Base-by-base conservation (phyloP, 2,329 filamentous ascomycete genomes). In the Calycina herbarum region DNA sequence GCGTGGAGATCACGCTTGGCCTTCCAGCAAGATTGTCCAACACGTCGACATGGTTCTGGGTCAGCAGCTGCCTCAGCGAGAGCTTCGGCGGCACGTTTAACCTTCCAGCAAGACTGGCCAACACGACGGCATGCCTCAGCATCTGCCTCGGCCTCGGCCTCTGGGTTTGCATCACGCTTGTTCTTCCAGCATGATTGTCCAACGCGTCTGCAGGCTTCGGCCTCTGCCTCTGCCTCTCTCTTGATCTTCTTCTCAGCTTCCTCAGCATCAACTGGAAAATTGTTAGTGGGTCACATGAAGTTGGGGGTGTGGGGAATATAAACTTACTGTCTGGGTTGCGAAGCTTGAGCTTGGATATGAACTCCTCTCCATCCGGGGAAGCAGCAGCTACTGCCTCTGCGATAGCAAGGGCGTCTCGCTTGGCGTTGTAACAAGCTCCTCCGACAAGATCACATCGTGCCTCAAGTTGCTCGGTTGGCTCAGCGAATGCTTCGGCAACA, bases 401-500 rank as follows among this genome's bases (percentile, higher is more conserved):
- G 8, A 74, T 59, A 10, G 73, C 70, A 10, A 71, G 70, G 48
- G 74, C 71, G 13, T 65, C 69, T 66, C 74, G 73, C 71, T 73
- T 76, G 60, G 66, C 66, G 61, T 76, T 74, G 33, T 64, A 66
- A 27, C 72, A 74, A 15, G 67, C 67, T 59, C 73, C 67, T 27
- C 74, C 74, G 11, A 54, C 48, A 54, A 54, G 48, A 13, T 54
- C 48, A 54, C 48, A 54, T 54, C 48, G 48, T 54, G 48, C 48
- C n/a, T 13, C 20, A 8, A 54, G 10, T 13, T 54, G 31, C 20
- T 54, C 48, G 20, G 20, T 54, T 13, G 66, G 64, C 6, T 65
- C 66, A 31, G 68, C 63, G 54, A 73, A 76, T 2, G 69, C 61
- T 31, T 71, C 67, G 6, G 65, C 61, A 20, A 62, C 57, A 2